These are phyloP conservation scores for Paraphoma sp. DNA, from an alignment of 2,329 filamentous ascomycete species.

Conservation along the genomic window DNA sequence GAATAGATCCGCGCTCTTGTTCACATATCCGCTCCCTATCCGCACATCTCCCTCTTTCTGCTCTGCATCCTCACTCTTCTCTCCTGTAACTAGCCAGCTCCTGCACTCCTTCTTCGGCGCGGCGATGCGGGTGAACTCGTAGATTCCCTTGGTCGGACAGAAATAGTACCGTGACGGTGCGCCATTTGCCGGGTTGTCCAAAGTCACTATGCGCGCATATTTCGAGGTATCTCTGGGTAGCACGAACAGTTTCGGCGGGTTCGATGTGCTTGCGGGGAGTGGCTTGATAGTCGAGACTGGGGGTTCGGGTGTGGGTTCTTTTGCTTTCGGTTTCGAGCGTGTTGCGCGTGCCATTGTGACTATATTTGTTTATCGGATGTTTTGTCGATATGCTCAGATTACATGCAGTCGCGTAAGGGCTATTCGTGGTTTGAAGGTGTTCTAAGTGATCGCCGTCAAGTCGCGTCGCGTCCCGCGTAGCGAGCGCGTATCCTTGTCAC, in stretches of 20 bases:
- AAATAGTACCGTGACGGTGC: slow-evolving; percentile 62
- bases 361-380: slow-evolving; percentile 1
- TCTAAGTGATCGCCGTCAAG: slow-evolving; percentile 11
- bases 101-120: slow-evolving; percentile 57
- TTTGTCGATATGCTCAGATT: neutral
- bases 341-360: slow-evolving; percentile 42
- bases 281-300: slow-evolving; percentile 26
- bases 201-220: slow-evolving; percentile 61
- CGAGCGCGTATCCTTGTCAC: slow-evolving; percentile 37
- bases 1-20: slow-evolving; percentile 75
- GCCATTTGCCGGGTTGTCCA: slow-evolving; percentile 61
- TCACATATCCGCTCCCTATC: slow-evolving; percentile 59
- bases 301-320: slow-evolving; percentile 31
- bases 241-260: slow-evolving; percentile 63
- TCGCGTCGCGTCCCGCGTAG: slow-evolving; percentile 21
- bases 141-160: slow-evolving; percentile 64
- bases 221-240: slow-evolving; percentile 61
- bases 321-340: slow-evolving; percentile 40
- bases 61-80: slow-evolving; percentile 14
- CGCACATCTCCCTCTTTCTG: slow-evolving; percentile 2
- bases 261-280: slow-evolving; percentile 46
- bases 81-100: slow-evolving; percentile 60
- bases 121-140: slow-evolving; percentile 66
- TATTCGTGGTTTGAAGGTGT: neutral
- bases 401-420: neutral